phyloP scores from a whole-genome alignment of 345 rosid species.

The Sisymbrium altissimum region DNA sequence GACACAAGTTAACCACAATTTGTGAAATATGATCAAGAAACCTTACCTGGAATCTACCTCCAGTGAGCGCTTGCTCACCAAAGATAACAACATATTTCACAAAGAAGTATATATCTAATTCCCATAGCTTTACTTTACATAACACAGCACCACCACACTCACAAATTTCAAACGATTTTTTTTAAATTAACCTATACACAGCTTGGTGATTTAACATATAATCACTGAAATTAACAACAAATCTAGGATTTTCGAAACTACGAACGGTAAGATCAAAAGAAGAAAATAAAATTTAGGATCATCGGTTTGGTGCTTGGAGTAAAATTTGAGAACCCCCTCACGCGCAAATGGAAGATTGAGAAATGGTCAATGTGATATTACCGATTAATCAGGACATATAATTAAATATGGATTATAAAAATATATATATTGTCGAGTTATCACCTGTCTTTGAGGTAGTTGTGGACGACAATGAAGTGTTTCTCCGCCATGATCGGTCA shows the following conservation, averaged over 20 bases:
- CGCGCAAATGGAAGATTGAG: slow-evolving; percentile 20
- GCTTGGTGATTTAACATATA: neutral
- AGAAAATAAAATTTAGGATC: slow-evolving; percentile 6
- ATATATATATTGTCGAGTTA: neutral
- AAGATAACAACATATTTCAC: slow-evolving; percentile 92
- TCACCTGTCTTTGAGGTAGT: slow-evolving; percentile 41
- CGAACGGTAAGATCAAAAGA: slow-evolving; percentile 6
- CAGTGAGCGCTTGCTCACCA: slow-evolving; percentile 88
- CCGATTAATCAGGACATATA: slow-evolving; percentile 28
- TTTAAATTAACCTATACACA: neutral
- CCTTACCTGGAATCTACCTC: slow-evolving; percentile 85
- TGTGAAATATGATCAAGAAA: neutral
- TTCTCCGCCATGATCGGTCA: slow-evolving; percentile 36
- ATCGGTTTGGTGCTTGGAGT: neutral
- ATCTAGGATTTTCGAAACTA: neutral
- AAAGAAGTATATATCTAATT: slow-evolving; percentile 41
- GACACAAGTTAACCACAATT: neutral
- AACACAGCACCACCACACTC: slow-evolving; percentile 24
- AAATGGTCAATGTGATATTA: slow-evolving; percentile 38
- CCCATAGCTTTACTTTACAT: slow-evolving; percentile 65
- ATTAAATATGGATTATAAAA: slow-evolving; percentile 9
- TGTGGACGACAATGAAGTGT: slow-evolving; percentile 47
- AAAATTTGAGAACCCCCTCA: neutral
- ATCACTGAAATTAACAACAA: neutral
- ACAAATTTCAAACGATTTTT: neutral